phyloP scores from a whole-genome alignment of 192 early-diverging fungal species.

The Phlyctochytrium bullatum region DNA sequence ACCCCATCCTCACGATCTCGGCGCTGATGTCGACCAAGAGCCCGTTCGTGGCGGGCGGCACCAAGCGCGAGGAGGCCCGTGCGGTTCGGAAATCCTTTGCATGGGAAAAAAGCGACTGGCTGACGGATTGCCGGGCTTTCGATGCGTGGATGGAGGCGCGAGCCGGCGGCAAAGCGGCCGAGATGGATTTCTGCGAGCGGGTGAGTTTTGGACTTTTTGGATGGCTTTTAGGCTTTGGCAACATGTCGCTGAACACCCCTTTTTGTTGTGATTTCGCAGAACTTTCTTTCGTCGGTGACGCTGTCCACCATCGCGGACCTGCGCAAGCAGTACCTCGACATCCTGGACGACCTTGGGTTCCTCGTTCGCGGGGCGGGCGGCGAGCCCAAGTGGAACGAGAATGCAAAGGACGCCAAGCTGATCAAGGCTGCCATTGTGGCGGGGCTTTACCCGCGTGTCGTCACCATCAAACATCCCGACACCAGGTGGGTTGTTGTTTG shows the following conservation, averaged over 20 bases:
- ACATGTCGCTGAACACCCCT: neutral
- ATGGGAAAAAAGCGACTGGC: slow-evolving; percentile 60
- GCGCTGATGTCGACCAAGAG: slow-evolving; percentile 56
- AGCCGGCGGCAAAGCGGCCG: slow-evolving; percentile 25
- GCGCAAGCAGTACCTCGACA: slow-evolving; percentile 59
- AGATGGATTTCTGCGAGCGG: slow-evolving; percentile 39
- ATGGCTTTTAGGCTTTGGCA: neutral
- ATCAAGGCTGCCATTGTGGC: slow-evolving; percentile 75
- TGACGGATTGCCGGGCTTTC: slow-evolving; percentile 58
- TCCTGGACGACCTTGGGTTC: slow-evolving; percentile 61
- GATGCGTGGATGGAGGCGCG: slow-evolving; percentile 40
- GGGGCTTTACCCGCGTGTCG: slow-evolving; percentile 83
- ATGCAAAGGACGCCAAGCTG: slow-evolving; percentile 58
- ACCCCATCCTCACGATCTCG: slow-evolving; percentile 45
- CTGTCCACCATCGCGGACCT: slow-evolving; percentile 60
- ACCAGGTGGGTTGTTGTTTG: slow-evolving; percentile 47
- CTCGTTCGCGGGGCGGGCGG: slow-evolving; percentile 28
- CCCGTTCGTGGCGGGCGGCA: slow-evolving; percentile 43
- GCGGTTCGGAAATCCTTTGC: slow-evolving; percentile 43
- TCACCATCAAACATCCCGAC: slow-evolving; percentile 65
- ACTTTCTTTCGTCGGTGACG: slow-evolving; percentile 64
- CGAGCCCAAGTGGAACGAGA: slow-evolving; percentile 50
- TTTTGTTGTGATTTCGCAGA: slow-evolving; percentile 28
- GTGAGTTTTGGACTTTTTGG: slow-evolving; percentile 13
- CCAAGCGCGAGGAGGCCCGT: slow-evolving; percentile 52